Percentiles rank a stretch among this genome's conserved stretches.
These are phyloP conservation scores for Fraxinus latifolia DNA, from an alignment of 305 asterid genomes.

Conservation along the genomic window DNA sequence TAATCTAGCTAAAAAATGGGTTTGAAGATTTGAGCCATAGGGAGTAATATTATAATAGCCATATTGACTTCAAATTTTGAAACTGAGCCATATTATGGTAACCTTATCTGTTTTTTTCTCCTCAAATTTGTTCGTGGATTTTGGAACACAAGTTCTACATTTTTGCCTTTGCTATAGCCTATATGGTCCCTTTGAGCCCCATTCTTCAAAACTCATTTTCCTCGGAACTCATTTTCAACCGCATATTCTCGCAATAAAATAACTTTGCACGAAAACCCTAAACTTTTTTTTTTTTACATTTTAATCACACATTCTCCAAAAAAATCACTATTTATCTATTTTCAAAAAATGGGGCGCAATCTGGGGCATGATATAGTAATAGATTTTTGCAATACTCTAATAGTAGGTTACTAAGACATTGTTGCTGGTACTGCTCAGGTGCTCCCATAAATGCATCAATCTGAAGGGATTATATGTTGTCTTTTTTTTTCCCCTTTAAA, in stretches of 20 bases:
- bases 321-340: neutral
- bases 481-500: neutral
- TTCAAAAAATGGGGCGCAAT: neutral
- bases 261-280: neutral
- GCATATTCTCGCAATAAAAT: neutral
- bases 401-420: neutral
- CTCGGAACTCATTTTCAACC: neutral
- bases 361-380: neutral
- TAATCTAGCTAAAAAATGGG: neutral
- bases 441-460: neutral
- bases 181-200: neutral
- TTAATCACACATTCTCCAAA: neutral
- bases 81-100: neutral
- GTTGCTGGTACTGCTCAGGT: neutral
- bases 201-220: neutral
- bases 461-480: neutral
- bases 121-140: neutral
- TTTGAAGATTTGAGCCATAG: neutral
- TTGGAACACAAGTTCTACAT: neutral
- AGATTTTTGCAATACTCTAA: neutral
- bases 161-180: neutral
- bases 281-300: neutral
- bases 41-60: neutral
- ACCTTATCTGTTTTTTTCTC: neutral
- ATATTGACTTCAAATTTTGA: neutral